Evolutionary conservation across 2,329 filamentous ascomycete genomes (phyloP).

Genomic region (Phialophora tarda): DNA sequence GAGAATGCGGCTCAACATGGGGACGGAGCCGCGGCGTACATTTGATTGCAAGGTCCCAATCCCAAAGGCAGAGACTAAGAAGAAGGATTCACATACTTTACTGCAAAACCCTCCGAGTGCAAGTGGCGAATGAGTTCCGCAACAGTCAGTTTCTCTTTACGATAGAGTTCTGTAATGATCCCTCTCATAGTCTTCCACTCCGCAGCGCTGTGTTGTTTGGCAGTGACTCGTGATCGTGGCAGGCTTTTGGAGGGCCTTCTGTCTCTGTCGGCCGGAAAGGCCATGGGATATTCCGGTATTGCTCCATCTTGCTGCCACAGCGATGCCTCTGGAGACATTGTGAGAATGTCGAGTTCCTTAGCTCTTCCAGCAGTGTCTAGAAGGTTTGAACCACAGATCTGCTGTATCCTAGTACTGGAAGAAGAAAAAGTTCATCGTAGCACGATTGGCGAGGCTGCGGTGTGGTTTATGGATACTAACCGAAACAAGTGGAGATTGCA

Average conservation of each 20-base stretch:
- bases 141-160: slow-evolving; percentile 5
- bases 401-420: background rate
- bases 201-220: slow-evolving; percentile 15
- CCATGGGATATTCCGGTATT: background rate
- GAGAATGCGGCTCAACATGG: slow-evolving; percentile 1
- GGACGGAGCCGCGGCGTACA: background rate
- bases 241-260: background rate
- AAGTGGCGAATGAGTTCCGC: slow-evolving; percentile 10
- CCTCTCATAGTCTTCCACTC: slow-evolving; percentile 18
- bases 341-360: background rate
- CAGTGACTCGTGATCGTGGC: background rate
- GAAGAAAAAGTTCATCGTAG: background rate
- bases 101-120: slow-evolving; percentile 12
- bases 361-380: background rate
- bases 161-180: slow-evolving; percentile 17
- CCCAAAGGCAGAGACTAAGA: background rate
- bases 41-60: background rate
- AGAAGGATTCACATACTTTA: slow-evolving; percentile 20
- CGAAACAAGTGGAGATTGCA: background rate
- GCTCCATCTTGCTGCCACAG: background rate
- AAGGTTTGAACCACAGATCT: background rate
- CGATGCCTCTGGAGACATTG: background rate
- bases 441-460: background rate
- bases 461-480: background rate
- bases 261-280: background rate